Evolutionary conservation across 805 yeast species (phyloP).

Genomic region (Pichia nanzhaoensis): DNA sequence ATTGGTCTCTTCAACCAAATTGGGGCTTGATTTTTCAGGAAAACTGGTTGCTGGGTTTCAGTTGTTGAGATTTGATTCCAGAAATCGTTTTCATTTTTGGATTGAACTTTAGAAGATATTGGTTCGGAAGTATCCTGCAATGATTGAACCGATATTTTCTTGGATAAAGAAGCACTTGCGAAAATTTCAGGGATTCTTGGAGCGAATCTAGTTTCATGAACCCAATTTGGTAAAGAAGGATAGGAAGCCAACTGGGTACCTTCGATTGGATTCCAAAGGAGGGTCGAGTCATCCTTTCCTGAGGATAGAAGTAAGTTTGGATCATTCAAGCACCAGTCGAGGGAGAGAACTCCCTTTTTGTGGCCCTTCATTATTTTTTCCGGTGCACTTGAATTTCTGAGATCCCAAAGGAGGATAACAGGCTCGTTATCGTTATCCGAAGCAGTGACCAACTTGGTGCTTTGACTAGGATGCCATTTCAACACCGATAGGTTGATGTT

Average conservation of each 20-base stretch:
- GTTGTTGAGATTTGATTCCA: conserved; percentile 73
- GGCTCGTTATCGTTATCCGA: conserved; percentile 78
- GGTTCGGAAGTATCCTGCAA: conserved; percentile 79
- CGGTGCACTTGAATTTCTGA: conserved; percentile 91
- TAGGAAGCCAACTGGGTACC: conserved; percentile 76
- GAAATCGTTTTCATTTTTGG: conserved; percentile 62
- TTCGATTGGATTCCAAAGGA: conserved; percentile 82
- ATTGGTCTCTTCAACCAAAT: conserved; percentile 74
- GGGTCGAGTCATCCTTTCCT: conserved; percentile 84
- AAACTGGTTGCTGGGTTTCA: conserved; percentile 67
- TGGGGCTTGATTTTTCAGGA: conserved; percentile 76
- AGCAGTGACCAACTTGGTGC: conserved; percentile 84
- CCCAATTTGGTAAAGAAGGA: conserved; percentile 92
- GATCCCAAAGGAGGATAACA: conserved; percentile 83
- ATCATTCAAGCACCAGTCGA: conserved; percentile 92
- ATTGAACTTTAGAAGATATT: conserved; percentile 34
- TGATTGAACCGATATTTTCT: conserved; percentile 73
- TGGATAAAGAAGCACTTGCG: conserved; percentile 84
- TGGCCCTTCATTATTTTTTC: conserved; percentile 72
- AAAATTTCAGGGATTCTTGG: conserved; percentile 83
- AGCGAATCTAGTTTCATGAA: conserved; percentile 82
- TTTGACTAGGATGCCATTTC: conserved; percentile 90
- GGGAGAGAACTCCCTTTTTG: conserved; percentile 76
- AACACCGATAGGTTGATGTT: conserved; percentile 73
- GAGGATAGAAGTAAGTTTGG: conserved; percentile 73